Evolutionary conservation across 805 yeast genomes (phyloP), one percentile per base, ranked within the genome.

Genomic region (Candida chauliodis): DNA sequence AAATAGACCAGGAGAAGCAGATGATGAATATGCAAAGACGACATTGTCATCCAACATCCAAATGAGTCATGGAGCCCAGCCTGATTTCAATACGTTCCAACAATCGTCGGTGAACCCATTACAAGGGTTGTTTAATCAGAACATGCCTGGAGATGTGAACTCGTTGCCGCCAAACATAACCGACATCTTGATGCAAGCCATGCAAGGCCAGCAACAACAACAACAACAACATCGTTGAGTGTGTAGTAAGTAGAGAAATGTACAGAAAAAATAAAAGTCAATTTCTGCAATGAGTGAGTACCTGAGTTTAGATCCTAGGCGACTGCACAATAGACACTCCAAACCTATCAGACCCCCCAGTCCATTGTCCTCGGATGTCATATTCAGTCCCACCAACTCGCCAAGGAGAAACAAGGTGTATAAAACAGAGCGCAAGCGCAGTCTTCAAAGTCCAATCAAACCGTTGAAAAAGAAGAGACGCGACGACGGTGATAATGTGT

Each of bases 1-100:
- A 4, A 50, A 45, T 30, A 73, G 71, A 49, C 81, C 82, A 2
- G 80, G 79, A 46, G 80, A 74, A 49, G 63, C 74, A n/a, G 71
- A 59, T 43, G 72, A 66, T 28, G 61, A 60, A 26, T 63, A 56
- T 39, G 70, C 56, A 37, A 64, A 58, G 52, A 57, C 69, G 13
- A 53, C 64, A 5, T 48, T 58, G 40, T 48, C 52, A 30, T 48
- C 48, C 11, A 38, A 14, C n/a, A 34, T 31, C 14, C 41, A 37
- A 9, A 56, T 62, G 55, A 53, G 59, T 35, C 62, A 55, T 43
- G 72, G 68, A 23, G 56, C 61, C 13, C 66, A 53, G 42, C 69
- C 64, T 8, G 69, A 62, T 33, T 64, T 59, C 45, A 52, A 55
- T 42, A 52, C 61, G 3, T 59, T 53, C 38, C 54, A 52, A 15